Percentiles rank a stretch among this genome's conserved stretches.
These are phyloP conservation scores for Cyathus olla DNA, from an alignment of 1,284 basidiomycete genomes.

Conservation along the genomic window DNA sequence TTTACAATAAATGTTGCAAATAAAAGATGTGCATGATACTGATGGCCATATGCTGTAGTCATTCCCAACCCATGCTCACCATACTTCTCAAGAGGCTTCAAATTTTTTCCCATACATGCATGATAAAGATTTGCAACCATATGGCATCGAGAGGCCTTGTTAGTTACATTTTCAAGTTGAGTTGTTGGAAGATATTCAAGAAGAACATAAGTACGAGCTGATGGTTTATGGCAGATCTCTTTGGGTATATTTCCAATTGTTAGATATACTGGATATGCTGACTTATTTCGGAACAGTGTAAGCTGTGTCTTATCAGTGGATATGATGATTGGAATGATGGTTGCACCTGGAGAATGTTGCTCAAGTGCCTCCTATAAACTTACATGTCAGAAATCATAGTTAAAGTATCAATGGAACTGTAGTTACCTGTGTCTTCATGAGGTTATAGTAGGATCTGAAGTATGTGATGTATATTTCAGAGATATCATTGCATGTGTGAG, in stretches of 20 bases:
- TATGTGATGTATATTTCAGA: conserved; percentile 32
- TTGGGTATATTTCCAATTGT: conserved; percentile 59
- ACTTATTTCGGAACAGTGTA: conserved; percentile 45
- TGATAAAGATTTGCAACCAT: conserved; percentile 50
- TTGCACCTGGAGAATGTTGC: conserved; percentile 28
- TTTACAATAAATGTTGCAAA: conserved; percentile 26
- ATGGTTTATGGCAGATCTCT: conserved; percentile 46
- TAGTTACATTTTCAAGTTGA: conserved; percentile 41
- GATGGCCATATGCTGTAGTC: conserved; percentile 16
- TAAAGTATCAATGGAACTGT: too few relatives aligned
- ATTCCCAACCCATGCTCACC: conserved; percentile 19
- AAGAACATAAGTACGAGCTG: conserved; percentile 43
- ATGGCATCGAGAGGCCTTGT: conserved; percentile 33
- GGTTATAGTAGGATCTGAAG: conserved; percentile 25
- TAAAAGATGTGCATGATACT: conserved; percentile 13
- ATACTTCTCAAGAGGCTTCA: conserved; percentile 15
- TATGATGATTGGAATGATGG: conserved; percentile 51
- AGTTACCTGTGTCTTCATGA: too few relatives aligned
- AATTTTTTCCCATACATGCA: conserved; percentile 33
- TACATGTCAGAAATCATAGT: too few relatives aligned
- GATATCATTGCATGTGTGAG: conserved; percentile 32
- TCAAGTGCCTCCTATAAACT: conserved; percentile 36
- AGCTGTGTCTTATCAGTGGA: conserved; percentile 52
- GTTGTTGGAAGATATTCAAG: conserved; percentile 52
- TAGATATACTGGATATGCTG: conserved; percentile 53